These are phyloP conservation scores for Mycosarcoma maydis DNA, from an alignment of 1,284 basidiomycete species.

Conservation along the genomic window DNA sequence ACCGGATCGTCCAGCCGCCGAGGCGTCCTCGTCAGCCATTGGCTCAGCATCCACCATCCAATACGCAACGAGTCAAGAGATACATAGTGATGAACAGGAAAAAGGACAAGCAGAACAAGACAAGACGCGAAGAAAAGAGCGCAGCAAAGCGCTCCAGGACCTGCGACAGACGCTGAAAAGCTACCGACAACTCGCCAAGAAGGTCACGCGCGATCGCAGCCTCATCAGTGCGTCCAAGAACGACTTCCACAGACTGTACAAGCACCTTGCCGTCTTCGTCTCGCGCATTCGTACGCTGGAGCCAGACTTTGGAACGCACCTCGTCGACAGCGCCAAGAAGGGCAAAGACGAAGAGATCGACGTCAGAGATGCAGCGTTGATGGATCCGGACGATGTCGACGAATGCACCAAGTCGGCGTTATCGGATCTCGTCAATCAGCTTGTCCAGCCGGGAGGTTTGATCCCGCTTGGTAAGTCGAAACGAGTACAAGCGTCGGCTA, in stretches of 20 bases:
- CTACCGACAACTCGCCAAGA: conserved; percentile 52
- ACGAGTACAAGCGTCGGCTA: conserved; percentile 8
- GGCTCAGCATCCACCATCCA: not conserved
- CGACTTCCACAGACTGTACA: conserved; percentile 30
- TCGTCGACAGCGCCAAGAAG: conserved; percentile 26
- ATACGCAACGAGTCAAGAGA: too few relatives aligned
- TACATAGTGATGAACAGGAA: too few relatives aligned
- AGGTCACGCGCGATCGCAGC: conserved; percentile 49
- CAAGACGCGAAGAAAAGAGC: conserved; percentile 11
- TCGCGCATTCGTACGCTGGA: conserved; percentile 23
- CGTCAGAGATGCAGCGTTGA: not conserved
- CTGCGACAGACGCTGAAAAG: conserved; percentile 29
- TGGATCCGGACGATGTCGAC: conserved; percentile 44
- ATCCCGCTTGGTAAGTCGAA: conserved; percentile 39
- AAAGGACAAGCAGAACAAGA: conserved; percentile 6
- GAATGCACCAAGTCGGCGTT: conserved; percentile 34
- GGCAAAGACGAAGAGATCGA: conserved; percentile 26
- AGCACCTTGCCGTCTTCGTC: conserved; percentile 42
- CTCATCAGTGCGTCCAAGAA: conserved; percentile 30
- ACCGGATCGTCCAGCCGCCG: too few relatives aligned
- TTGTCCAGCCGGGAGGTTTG: conserved; percentile 33
- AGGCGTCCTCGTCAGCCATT: conserved; percentile 7
- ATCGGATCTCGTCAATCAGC: conserved; percentile 22
- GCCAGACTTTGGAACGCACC: conserved; percentile 22
- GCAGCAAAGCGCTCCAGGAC: conserved; percentile 23